These are phyloP conservation scores for Hygrocybe punicea DNA, from an alignment of 768 basidiomycete species.

Conservation along the genomic window DNA sequence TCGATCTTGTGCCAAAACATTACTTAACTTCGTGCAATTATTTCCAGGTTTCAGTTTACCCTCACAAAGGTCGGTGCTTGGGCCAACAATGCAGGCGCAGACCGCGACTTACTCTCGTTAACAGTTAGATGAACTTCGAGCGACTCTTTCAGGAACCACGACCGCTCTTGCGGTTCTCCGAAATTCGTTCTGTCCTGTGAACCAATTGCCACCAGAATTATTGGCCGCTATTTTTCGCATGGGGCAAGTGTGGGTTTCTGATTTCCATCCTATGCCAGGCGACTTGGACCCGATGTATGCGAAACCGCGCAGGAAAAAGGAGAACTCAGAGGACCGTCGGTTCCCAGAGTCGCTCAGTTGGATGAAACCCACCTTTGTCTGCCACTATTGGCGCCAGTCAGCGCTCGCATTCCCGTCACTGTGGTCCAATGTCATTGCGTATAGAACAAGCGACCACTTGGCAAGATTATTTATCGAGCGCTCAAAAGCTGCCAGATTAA, in stretches of 20 bases:
- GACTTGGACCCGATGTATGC: not conserved
- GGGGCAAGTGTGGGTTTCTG: too few relatives aligned
- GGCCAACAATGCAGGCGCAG: not conserved
- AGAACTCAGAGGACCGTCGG: not conserved
- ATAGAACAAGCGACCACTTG: not conserved
- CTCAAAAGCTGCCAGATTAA: not conserved
- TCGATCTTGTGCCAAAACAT: not conserved
- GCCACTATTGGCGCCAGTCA: not conserved
- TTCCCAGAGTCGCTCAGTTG: not conserved
- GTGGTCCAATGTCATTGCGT: not conserved
- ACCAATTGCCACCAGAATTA: not conserved
- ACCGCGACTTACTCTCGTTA: not conserved
- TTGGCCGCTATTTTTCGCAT: not conserved
- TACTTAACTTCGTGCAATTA: not conserved
- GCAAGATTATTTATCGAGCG: not conserved
- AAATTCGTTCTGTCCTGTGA: not conserved
- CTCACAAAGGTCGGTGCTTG: not conserved
- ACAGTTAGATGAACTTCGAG: not conserved
- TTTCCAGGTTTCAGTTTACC: not conserved
- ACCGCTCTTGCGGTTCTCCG: not conserved
- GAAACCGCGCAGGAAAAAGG: too few relatives aligned
- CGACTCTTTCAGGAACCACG: not conserved
- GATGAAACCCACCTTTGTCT: not conserved
- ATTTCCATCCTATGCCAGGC: not conserved
- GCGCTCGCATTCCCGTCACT: not conserved